Percentiles rank a stretch among this genome's conserved stretches.
phyloP scores from a whole-genome alignment of 306 rosid species.

The Inga laurina region DNA sequence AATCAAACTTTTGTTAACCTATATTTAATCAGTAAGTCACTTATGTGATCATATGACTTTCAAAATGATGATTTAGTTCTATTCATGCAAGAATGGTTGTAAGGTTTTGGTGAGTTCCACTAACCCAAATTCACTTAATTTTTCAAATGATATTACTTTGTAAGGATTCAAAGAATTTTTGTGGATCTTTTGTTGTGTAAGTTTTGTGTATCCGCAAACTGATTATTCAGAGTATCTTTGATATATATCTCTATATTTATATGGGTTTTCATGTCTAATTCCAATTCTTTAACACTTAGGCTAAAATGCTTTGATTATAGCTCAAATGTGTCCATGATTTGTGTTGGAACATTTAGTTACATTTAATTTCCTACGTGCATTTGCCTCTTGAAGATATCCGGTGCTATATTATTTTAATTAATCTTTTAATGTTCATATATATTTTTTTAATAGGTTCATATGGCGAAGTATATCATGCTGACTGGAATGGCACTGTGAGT shows the following conservation, averaged over 20 bases:
- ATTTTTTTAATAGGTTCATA: slow-evolving; percentile 79
- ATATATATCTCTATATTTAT: too few relatives aligned
- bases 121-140: slow-evolving; percentile 9
- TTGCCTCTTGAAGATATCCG: too few relatives aligned
- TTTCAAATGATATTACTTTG: slow-evolving; percentile 10
- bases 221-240: slow-evolving; percentile 5
- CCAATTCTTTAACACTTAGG: too few relatives aligned
- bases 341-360: too few relatives aligned
- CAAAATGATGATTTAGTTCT: neutral
- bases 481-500: slow-evolving; percentile 99
- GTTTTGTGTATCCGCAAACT: slow-evolving; percentile 4
- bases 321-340: too few relatives aligned
- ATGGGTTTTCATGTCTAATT: too few relatives aligned
- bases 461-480: slow-evolving; percentile 97
- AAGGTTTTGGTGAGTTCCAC: slow-evolving; percentile 15
- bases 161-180: slow-evolving; percentile 7
- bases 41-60: slow-evolving; percentile 11
- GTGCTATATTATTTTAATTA: too few relatives aligned
- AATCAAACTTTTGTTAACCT: too few relatives aligned
- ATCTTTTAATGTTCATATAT: slow-evolving; percentile 20
- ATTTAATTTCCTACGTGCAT: too few relatives aligned
- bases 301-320: too few relatives aligned
- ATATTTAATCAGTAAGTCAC: too few relatives aligned
- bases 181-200: slow-evolving; percentile 8
- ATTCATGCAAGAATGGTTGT: slow-evolving; percentile 20